phyloP scores from a whole-genome alignment of 306 rosid species.

The Sechiopsis laciniata region DNA sequence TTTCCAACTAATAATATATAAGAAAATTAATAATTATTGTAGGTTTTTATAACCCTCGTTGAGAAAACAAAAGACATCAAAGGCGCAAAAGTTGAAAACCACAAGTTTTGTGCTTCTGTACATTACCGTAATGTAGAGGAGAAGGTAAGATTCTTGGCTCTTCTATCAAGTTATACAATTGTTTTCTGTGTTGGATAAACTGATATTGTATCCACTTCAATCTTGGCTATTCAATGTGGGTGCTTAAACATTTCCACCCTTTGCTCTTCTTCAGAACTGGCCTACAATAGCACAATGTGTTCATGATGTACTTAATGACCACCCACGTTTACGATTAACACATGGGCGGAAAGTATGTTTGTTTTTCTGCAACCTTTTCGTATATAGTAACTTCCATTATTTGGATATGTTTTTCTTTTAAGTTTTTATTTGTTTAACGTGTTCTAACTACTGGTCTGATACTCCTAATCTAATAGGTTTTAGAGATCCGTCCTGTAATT shows the following conservation, averaged over 20 bases:
- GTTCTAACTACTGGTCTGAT: conserved; percentile 3
- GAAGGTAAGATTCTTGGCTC: conserved; percentile 36
- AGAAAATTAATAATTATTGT: conserved; percentile 11
- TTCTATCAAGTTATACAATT: background rate
- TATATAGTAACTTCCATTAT: background rate
- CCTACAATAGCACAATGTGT: conserved; percentile 61
- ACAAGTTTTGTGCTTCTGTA: conserved; percentile 91
- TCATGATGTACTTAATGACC: conserved; percentile 67
- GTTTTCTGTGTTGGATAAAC: background rate
- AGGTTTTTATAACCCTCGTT: conserved; percentile 81
- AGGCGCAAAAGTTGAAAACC: conserved; percentile 82
- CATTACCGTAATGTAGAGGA: conserved; percentile 94
- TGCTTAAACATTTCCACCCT: background rate
- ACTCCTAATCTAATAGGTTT: conserved; percentile 45
- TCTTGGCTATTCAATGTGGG: background rate
- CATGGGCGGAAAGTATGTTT: conserved; percentile 78
- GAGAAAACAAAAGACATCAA: conserved; percentile 58
- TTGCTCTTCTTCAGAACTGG: conserved; percentile 60
- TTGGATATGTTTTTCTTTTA: too few species aligned
- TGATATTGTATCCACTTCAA: background rate
- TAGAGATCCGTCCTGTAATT: conserved; percentile 89
- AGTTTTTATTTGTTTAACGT: too few species aligned
- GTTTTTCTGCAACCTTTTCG: background rate
- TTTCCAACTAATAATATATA: background rate
- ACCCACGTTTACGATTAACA: conserved; percentile 73